A percentile compares a stretch with the other conserved stretches of the same genome.
Conservation (phyloP, 495 filamentous ascomycete genomes). For the Aspergillus incahuasiensis region DNA sequence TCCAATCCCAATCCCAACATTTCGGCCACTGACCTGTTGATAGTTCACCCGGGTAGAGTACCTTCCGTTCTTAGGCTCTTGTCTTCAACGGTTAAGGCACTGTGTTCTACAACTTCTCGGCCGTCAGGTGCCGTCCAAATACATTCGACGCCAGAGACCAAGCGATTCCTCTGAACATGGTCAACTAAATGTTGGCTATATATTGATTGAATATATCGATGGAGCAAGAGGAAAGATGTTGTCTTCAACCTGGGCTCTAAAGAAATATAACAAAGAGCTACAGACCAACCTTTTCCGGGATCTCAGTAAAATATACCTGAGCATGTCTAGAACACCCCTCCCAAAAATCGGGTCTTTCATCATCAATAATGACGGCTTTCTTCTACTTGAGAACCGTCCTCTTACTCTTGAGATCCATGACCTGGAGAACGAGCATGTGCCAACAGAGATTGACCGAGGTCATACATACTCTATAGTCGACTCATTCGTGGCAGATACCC, state of each 20-base stretch:
- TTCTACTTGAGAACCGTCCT: slow-evolving; percentile 25
- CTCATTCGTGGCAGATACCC: slow-evolving; percentile 24
- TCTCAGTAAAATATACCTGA: slow-evolving; percentile 24
- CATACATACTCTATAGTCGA: slow-evolving; percentile 26
- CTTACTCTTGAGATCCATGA: slow-evolving; percentile 21
- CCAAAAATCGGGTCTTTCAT: slow-evolving; percentile 22
- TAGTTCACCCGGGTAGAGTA: slow-evolving; percentile 27
- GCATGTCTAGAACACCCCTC: slow-evolving; percentile 16
- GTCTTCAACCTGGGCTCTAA: slow-evolving; percentile 1
- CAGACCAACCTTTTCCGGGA: slow-evolving; percentile 25
- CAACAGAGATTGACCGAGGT: slow-evolving; percentile 20
- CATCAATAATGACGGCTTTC: slow-evolving; percentile 16
- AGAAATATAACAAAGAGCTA: neutral
- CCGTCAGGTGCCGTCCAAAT: slow-evolving; percentile 20
- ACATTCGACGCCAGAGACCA: slow-evolving; percentile 17
- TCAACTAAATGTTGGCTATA: slow-evolving; percentile 3
- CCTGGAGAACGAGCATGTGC: slow-evolving; percentile 28
- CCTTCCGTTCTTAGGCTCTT: slow-evolving; percentile 21
- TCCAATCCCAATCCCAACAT: too few species aligned
- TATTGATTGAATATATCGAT: slow-evolving; percentile 15
- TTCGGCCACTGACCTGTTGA: neutral
- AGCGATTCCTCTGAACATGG: slow-evolving; percentile 38
- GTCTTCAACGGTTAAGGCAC: slow-evolving; percentile 20
- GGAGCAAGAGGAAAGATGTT: slow-evolving; percentile 6
- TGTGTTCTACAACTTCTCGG: slow-evolving; percentile 17